Percentiles rank a stretch among this genome's conserved stretches.
Evolutionary conservation across 208 protist species (phyloP).

Genomic region (Acanthamoeba healyi): DNA sequence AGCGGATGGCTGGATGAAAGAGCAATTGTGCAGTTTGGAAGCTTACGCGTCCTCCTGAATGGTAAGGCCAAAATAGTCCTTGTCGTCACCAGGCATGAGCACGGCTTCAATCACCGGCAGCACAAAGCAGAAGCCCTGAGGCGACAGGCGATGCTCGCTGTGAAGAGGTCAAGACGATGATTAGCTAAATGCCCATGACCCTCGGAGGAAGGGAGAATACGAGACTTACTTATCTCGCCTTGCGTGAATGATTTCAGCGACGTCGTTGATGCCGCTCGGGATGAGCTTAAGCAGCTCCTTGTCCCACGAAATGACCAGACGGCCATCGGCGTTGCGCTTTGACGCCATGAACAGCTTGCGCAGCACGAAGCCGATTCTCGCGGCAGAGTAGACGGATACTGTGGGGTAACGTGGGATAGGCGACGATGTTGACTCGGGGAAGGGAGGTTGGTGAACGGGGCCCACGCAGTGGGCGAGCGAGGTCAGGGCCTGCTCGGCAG

Average conservation of each 20-base stretch:
- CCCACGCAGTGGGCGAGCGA: background rate
- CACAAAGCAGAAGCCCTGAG: slow-evolving; percentile 43
- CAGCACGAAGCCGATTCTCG: background rate
- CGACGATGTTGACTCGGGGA: background rate
- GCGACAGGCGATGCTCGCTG: slow-evolving; percentile 42
- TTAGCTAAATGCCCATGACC: background rate
- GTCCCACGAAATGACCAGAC: slow-evolving; percentile 31
- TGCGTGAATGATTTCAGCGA: slow-evolving; percentile 62
- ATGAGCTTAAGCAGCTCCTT: slow-evolving; percentile 21
- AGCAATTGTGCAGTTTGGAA: no score
- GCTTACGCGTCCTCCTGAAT: slow-evolving; percentile 61
- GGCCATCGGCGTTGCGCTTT: slow-evolving; percentile 32
- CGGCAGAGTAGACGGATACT: background rate
- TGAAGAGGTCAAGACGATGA: background rate
- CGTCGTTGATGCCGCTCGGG: slow-evolving; percentile 14
- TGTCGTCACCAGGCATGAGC: slow-evolving; percentile 60
- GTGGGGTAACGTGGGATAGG: background rate
- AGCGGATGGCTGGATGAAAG: background rate
- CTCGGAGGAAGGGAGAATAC: background rate
- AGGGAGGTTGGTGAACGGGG: slow-evolving; percentile 1
- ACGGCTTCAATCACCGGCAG: slow-evolving; percentile 62
- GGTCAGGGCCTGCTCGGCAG: slow-evolving; percentile 29
- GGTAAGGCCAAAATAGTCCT: slow-evolving; percentile 36
- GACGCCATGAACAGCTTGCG: slow-evolving; percentile 8
- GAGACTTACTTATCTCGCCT: background rate